Conservation (phyloP, 202 grass and related monocot genomes). For the Saccharum hybrid region DNA sequence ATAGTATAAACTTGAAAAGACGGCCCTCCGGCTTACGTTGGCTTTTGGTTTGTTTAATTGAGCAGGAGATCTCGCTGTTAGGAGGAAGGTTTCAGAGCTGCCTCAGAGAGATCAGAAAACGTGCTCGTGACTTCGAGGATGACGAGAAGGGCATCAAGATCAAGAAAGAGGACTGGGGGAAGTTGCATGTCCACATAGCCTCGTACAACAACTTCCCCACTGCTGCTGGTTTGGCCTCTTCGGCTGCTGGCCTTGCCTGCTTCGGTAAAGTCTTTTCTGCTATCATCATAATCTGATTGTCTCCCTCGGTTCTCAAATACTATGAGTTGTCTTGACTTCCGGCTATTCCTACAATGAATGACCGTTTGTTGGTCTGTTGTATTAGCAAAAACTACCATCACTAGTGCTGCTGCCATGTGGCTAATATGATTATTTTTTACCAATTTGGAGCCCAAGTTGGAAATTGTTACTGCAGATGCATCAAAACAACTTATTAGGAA, state of each 20-base stretch:
- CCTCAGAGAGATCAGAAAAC: conserved; percentile 80
- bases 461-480: not conserved
- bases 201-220: conserved; percentile 97
- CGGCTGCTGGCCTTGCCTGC: conserved; percentile 90
- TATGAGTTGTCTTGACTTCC: not conserved
- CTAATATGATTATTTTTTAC: not conserved
- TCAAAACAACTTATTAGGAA: not conserved
- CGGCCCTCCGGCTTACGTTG: not conserved
- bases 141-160: conserved; percentile 69
- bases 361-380: not conserved
- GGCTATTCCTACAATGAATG: not conserved
- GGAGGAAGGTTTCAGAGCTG: conserved; percentile 87
- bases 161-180: conserved; percentile 86
- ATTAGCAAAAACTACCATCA: not conserved
- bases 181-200: conserved; percentile 79
- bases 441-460: conserved; percentile 15
- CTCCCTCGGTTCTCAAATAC: not conserved
- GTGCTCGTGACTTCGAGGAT: conserved; percentile 68
- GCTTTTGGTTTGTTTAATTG: conserved; percentile 41
- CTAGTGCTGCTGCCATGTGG: not conserved
- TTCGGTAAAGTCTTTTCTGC: conserved; percentile 56
- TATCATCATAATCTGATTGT: not conserved
- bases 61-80: conserved; percentile 76
- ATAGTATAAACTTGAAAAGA: not conserved
- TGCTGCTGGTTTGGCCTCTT: conserved; percentile 92